phyloP scores from a whole-genome alignment of 2,329 filamentous ascomycete species.

The Aspergillus caelatus region DNA sequence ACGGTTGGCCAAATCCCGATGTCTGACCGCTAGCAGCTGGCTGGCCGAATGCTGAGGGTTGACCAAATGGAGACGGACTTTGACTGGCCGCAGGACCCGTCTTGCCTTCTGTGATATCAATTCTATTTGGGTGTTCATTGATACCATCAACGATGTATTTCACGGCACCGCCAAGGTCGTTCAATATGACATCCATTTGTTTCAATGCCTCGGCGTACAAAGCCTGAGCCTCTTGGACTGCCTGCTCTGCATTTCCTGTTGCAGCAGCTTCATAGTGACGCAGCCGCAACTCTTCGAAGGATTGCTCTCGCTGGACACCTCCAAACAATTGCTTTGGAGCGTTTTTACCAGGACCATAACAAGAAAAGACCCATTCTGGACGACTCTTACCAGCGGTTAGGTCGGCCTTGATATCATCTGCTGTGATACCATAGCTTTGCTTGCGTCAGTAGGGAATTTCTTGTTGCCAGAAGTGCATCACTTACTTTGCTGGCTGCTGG shows the following conservation, averaged over 20 bases:
- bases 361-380: constrained; percentile 83
- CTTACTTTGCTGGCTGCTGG: constrained; percentile 30
- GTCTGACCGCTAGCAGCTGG: constrained; percentile 28
- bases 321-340: constrained; percentile 83
- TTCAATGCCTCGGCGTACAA: constrained; percentile 67
- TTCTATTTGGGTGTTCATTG: constrained; percentile 74
- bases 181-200: constrained; percentile 72
- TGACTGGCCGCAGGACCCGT: constrained; percentile 21
- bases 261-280: constrained; percentile 68
- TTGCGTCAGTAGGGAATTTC: constrained; percentile 20
- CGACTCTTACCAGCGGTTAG: constrained; percentile 63
- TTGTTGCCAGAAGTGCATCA: constrained; percentile 11
- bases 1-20: constrained; percentile 33
- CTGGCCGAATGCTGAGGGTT: constrained; percentile 45
- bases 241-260: constrained; percentile 60
- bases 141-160: constrained; percentile 68
- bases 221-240: constrained; percentile 54
- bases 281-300: constrained; percentile 82
- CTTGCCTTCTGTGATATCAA: constrained; percentile 53
- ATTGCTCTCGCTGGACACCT: constrained; percentile 76
- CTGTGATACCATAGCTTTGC: constrained; percentile 57
- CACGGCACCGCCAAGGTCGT: constrained; percentile 71
- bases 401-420: constrained; percentile 65
- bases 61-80: constrained; percentile 30
- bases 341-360: constrained; percentile 77